These are phyloP conservation scores for Aspergillus brasiliensis DNA, from an alignment of 2,329 filamentous ascomycete species.

Conservation along the genomic window DNA sequence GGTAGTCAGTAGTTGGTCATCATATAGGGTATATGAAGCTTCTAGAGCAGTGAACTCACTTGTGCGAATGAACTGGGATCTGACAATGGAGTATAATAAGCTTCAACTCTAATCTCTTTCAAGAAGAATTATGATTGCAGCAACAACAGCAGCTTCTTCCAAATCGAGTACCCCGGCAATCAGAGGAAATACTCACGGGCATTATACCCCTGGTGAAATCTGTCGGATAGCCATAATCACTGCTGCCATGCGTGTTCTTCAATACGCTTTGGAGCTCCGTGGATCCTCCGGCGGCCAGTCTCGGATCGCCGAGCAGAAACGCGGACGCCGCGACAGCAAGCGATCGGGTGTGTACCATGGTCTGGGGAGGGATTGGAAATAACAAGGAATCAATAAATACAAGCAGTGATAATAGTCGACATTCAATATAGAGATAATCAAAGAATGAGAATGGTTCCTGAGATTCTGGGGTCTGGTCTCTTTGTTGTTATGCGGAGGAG, in stretches of 20 bases:
- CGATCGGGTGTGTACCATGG: constrained; percentile 14
- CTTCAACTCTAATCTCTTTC: no score
- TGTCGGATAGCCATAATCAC: constrained; percentile 62
- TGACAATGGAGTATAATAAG: constrained; percentile 18
- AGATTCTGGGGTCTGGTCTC: neutral
- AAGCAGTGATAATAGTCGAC: neutral
- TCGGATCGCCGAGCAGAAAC: constrained; percentile 26
- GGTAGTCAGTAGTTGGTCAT: constrained; percentile 3
- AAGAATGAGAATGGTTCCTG: neutral
- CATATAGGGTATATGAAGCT: neutral
- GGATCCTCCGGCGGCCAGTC: constrained; percentile 37
- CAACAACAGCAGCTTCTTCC: no score
- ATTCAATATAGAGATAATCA: neutral
- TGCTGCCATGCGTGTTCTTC: constrained; percentile 54
- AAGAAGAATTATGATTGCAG: no score
- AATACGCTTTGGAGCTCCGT: constrained; percentile 58
- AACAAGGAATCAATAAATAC: neutral
- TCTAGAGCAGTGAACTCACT: constrained; percentile 28
- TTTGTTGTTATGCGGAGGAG: neutral
- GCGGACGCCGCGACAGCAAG: constrained; percentile 24
- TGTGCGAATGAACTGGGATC: constrained; percentile 47
- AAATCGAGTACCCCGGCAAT: no score
- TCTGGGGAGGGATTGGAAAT: neutral
- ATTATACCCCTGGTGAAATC: constrained; percentile 62
- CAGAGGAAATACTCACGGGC: constrained; percentile 47